These are phyloP conservation scores for Dillenia turbinata DNA, from an alignment of 164 flowering plant species.

Conservation along the genomic window DNA sequence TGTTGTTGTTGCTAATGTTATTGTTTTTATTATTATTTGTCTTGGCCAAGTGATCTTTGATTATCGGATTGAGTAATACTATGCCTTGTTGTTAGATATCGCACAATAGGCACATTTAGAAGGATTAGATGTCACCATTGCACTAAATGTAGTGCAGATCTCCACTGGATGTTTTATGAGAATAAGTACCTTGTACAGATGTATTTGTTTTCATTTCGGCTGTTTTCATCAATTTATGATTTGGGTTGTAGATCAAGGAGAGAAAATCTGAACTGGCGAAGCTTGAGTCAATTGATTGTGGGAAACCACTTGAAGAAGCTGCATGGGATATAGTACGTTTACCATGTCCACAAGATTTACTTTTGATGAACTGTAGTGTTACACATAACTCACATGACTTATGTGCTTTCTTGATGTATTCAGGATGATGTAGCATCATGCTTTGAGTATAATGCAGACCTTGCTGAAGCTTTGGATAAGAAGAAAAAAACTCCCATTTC, in stretches of 20 bases:
- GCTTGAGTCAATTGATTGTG: constrained; percentile 83
- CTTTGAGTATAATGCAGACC: constrained; percentile 91
- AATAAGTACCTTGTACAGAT: not conserved
- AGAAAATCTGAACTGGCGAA: constrained; percentile 63
- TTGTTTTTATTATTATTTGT: too few relatives aligned
- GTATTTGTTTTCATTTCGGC: not conserved
- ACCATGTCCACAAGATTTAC: not conserved
- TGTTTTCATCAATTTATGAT: not conserved
- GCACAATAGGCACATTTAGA: too few relatives aligned
- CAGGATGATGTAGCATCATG: constrained; percentile 99
- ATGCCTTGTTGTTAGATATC: too few relatives aligned
- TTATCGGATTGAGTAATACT: too few relatives aligned
- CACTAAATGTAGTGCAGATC: not conserved
- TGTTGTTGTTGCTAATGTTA: too few relatives aligned
- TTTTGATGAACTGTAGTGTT: not conserved
- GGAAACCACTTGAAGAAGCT: constrained; percentile 94
- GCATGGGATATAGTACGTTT: constrained; percentile 86
- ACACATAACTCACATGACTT: not conserved
- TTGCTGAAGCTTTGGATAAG: constrained; percentile 85
- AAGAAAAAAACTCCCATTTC: constrained; percentile 73
- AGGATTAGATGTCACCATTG: too few relatives aligned
- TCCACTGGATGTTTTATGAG: not conserved
- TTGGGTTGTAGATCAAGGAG: constrained; percentile 57
- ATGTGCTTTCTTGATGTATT: constrained; percentile 17
- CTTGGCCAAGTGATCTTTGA: too few relatives aligned